Evolutionary conservation across 345 rosid genomes (phyloP), one percentile per base, ranked within the genome.

Genomic region (Arabis alpina): DNA sequence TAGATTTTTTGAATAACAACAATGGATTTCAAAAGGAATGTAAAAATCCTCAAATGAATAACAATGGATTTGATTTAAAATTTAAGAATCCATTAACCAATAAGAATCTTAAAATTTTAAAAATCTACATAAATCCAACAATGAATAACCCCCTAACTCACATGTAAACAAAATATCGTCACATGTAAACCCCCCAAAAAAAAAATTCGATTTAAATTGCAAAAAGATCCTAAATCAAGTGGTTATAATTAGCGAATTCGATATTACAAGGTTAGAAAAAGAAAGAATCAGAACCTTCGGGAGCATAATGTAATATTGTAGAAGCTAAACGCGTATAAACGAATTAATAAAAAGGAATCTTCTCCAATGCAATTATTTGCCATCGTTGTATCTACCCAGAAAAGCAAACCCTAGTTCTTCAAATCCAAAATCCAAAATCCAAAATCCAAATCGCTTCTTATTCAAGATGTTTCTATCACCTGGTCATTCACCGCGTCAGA

Each of bases 401-500:
- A 51, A 11, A 28, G 23, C 51, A 74, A 68, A 62, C 74, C 79
- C 79, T 75, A 53, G 41, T 27, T 61, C 71, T 11, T 42, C 66
- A 49, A 32, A 47, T 62, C 47, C 49, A 13, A 10, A 59, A 66
- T 48, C 32, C 19, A 28, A 48, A 9, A 19, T 19, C 23, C 23
- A 19, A 19, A 0, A 19, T n/a, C 30, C 19, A 27, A 48, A 9
- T n/a, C 71, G 28, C 4, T 40, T n/a, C 25, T 28, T 8, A 66
- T 67, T 53, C 45, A 19, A 55, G 72, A 90, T 90, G 96, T 87
- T 90, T 74, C 85, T 79, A 24, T 88, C 91, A 5, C 96, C 91
- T 6, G 93, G 96, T 2, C 83, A 88, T 54, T 88, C 94, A 27
- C 93, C 93, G 2, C 96, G 99, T 13, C 92, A 86, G 52, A 70